Conservation (phyloP, 345 rosid species). For the Excoecaria cochinchinensis region DNA sequence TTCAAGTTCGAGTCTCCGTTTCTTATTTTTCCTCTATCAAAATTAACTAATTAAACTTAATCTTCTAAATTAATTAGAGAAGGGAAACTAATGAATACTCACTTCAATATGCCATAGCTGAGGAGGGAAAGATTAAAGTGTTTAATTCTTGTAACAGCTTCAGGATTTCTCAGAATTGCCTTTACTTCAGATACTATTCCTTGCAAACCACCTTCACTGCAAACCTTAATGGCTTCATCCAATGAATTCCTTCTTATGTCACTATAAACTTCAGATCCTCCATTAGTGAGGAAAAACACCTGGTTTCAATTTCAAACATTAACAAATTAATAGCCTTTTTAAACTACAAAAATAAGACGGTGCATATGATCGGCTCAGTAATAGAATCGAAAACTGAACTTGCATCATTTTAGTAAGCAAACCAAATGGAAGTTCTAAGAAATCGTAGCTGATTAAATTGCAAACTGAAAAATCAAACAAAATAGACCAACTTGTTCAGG, state of each 20-base stretch:
- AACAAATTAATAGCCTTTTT: too few species aligned
- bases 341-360: too few species aligned
- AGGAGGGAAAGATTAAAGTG: conserved; percentile 21
- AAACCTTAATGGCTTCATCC: conserved; percentile 29
- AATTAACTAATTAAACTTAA: not conserved
- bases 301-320: not conserved
- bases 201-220: conserved; percentile 28
- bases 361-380: too few species aligned
- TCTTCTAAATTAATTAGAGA: not conserved
- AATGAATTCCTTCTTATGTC: conserved; percentile 31
- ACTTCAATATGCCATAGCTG: conserved; percentile 30
- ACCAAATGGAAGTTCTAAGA: too few species aligned
- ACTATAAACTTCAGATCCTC: conserved; percentile 25
- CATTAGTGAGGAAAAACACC: conserved; percentile 35
- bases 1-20: too few species aligned
- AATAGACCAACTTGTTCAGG: too few species aligned
- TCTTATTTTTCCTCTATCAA: not conserved
- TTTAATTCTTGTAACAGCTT: conserved; percentile 23
- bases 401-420: too few species aligned
- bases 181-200: conserved; percentile 31
- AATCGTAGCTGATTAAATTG: too few species aligned
- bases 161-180: conserved; percentile 31
- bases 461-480: too few species aligned
- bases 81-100: not conserved
- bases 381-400: too few species aligned